Evolutionary conservation across 2,329 filamentous ascomycete genomes (phyloP), one percentile per base, ranked within the genome.

Genomic region (Exophiala spinifera): DNA sequence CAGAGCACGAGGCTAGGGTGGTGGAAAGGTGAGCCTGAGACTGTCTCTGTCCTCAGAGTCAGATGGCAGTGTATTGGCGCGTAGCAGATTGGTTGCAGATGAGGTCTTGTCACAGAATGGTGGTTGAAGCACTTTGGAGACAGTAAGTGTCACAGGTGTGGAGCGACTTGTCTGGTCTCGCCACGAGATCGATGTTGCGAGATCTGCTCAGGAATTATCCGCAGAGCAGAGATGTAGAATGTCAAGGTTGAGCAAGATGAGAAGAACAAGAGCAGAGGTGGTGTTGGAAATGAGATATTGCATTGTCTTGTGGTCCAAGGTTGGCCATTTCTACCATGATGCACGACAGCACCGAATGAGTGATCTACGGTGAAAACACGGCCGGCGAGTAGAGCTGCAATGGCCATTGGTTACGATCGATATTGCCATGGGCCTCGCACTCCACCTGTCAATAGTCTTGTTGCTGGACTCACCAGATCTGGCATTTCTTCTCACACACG

Each of bases 31-130:
- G 46, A 19, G 47, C 51, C 52, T 53, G 57, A 47, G 55, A 60
- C 54, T 49, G 54, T 57, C 54, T 53, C 39, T 55, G 44, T 36
- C 39, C 40, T 44, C 33, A 45, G 34, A 51, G 40, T 52, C 46
- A 28, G 51, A 56, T 51, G 51, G 40, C 48, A 42, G 44, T 50
- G 51, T 44, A 49, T 48, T 59, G 56, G 59, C 53, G 59, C 59
- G 59, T 61, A 59, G 49, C 53, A 61, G 59, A 55, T 51, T 56
- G 51, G 59, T 61, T 43, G 48, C 59, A 57, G 48, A 31, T 57
- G 56, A 51, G 25, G 59, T 55, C 45, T 55, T 31, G 59, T 49
- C 28, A 23, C 37, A 46, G 46, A 56, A 56, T 57, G 56, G 50
- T 52, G 56, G 53, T 54, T 57, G 59, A 47, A 31, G 56, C 44